phyloP scores from a whole-genome alignment of 1,139 yeast genomes.

The Nadsonia starkeyi-henricii region DNA sequence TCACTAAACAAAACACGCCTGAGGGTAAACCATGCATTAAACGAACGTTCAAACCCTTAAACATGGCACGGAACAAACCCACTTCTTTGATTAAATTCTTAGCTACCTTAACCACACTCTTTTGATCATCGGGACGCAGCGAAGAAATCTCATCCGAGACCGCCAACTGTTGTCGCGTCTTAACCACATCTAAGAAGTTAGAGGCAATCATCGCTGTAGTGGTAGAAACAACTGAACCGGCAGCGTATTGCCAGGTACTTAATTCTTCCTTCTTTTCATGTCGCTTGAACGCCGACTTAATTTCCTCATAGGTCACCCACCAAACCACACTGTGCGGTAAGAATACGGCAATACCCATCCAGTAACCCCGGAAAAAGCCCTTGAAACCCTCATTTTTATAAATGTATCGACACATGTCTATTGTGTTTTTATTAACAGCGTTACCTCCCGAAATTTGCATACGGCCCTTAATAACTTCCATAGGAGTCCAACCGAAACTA shows the following conservation, averaged over 20 bases:
- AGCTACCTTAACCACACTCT: slow-evolving; percentile 24
- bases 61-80: slow-evolving; percentile 25
- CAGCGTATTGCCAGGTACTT: slow-evolving; percentile 20
- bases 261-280: slow-evolving; percentile 9
- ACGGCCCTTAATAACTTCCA: slow-evolving; percentile 32
- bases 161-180: slow-evolving; percentile 32
- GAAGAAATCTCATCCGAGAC: slow-evolving; percentile 25
- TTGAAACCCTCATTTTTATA: slow-evolving; percentile 23
- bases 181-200: slow-evolving; percentile 29
- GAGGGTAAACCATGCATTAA: slow-evolving; percentile 27
- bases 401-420: slow-evolving; percentile 17
- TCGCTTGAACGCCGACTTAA: slow-evolving; percentile 5
- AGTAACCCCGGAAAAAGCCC: slow-evolving; percentile 32
- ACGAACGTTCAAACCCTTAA: slow-evolving; percentile 27
- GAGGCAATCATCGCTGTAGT: slow-evolving; percentile 26
- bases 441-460: slow-evolving; percentile 24
- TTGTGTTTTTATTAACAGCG: slow-evolving; percentile 11
- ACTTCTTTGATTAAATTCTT: slow-evolving; percentile 24
- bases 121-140: slow-evolving; percentile 27
- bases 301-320: slow-evolving; percentile 26
- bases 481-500: slow-evolving; percentile 32
- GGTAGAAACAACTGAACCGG: slow-evolving; percentile 28
- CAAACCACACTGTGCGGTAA: slow-evolving; percentile 29
- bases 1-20: slow-evolving; percentile 27
- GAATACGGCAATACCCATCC: slow-evolving; percentile 30